Evolutionary conservation across 1,139 yeast genomes (phyloP), one percentile per base, ranked within the genome.

Genomic region (Ashbya aceris): DNA sequence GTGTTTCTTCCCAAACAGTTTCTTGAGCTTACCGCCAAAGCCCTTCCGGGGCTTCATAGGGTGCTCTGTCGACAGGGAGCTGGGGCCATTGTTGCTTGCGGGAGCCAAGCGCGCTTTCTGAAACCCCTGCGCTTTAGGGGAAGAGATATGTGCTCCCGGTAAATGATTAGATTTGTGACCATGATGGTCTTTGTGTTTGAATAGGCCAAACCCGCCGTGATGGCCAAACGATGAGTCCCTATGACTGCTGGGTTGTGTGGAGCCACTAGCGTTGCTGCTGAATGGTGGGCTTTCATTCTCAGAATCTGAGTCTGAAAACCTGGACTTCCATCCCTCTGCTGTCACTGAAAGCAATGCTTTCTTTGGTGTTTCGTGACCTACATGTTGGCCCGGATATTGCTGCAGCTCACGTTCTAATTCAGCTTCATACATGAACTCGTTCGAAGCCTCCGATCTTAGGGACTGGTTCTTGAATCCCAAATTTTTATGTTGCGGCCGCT

Each of bases 271-370:
- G 9, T 41, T 45, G 14, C 48, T 45, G 30, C 48, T 41, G 36
- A 45, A 42, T 30, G 11, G 39, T 5, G 14, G 26, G 11, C 42
- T 45, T 31, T 69, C 74, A 5, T 62, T 62, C 38, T 76, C 81
- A 7, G 82, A 76, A 55, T 76, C 80, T 7, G 83, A 76, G 55
- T 78, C 83, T 6, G 65, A 66, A 45, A 76, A 71, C 50, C 83
- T 66, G 1, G 84, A 77, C 26, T 46, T 53, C 52, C 51, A 56
- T 1, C 54, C 56, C n/a, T 20, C 38, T 13, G 33, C 37, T 32
- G 40, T 32, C 9, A 31, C 27, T 8, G 40, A 27, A 9, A 20
- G 29, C 4, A 38, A 27, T 17, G 33, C 30, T 39, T 43, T 36
- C 32, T 45, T 30, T 33, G 46, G 11, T 30, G 42, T 17, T 32